Conservation (phyloP, 192 early-diverging fungal genomes). For the Podochytrium sp. region DNA sequence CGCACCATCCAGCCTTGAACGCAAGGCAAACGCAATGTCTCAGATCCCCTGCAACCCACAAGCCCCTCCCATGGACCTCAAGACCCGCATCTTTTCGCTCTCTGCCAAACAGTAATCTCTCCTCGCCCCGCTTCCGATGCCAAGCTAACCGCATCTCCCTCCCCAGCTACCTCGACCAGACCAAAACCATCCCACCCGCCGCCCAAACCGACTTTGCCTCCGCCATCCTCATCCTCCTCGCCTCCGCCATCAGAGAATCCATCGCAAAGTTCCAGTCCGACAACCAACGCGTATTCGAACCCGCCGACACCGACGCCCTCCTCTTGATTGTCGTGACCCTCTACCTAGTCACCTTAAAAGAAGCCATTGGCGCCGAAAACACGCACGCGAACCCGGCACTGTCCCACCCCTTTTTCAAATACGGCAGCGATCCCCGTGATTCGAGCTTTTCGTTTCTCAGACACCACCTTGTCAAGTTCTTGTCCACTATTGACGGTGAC, state of each 20-base stretch:
- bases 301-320: constrained; percentile 15
- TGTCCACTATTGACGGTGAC: neutral
- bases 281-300: constrained; percentile 5
- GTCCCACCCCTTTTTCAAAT: neutral
- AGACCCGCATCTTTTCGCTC: neutral
- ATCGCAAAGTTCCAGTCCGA: neutral
- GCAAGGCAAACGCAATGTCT: neutral
- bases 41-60: neutral
- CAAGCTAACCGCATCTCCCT: neutral
- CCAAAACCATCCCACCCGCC: neutral
- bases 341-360: neutral
- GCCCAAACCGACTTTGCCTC: neutral
- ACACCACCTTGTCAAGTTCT: neutral
- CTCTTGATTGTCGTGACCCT: constrained; percentile 5
- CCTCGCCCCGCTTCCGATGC: neutral
- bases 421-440: neutral
- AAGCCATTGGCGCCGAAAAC: neutral
- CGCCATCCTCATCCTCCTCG: neutral
- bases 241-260: neutral
- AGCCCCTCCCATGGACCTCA: neutral
- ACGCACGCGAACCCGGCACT: neutral
- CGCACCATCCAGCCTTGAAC: neutral
- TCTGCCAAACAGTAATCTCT: neutral
- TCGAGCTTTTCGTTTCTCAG: neutral
- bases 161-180: neutral